phyloP scores from a whole-genome alignment of 2,329 filamentous ascomycete species.

The Penicillium verrucosum region DNA sequence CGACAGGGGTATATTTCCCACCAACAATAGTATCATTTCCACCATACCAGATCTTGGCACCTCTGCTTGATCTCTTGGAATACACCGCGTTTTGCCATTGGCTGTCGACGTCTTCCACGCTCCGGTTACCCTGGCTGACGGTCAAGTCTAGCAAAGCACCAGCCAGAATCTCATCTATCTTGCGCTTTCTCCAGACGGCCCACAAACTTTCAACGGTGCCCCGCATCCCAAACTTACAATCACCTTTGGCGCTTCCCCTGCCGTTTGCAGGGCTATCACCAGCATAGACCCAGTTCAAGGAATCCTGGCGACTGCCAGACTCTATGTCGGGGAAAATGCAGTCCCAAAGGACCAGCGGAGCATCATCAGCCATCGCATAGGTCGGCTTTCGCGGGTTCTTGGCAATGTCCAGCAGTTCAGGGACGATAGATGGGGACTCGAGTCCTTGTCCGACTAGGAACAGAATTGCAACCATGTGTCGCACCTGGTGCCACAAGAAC shows the following conservation, averaged over 20 bases:
- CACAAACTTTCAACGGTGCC: slow-evolving; percentile 74
- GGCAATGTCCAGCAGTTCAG: slow-evolving; percentile 68
- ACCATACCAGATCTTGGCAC: slow-evolving; percentile 58
- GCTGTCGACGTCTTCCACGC: slow-evolving; percentile 20
- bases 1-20: slow-evolving; percentile 57
- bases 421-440: slow-evolving; percentile 70
- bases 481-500: slow-evolving; percentile 97
- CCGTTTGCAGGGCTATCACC: slow-evolving; percentile 57
- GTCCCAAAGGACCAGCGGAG: slow-evolving; percentile 91
- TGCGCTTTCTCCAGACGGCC: slow-evolving; percentile 75
- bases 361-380: slow-evolving; percentile 88
- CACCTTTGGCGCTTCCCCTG: slow-evolving; percentile 45
- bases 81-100: slow-evolving; percentile 22
- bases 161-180: slow-evolving; percentile 86
- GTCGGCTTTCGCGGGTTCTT: slow-evolving; percentile 72
- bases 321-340: slow-evolving; percentile 72
- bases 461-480: slow-evolving; percentile 88
- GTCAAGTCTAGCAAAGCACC: slow-evolving; percentile 67
- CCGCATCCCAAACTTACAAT: slow-evolving; percentile 61
- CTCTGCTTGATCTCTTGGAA: slow-evolving; percentile 33
- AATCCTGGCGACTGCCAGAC: slow-evolving; percentile 53
- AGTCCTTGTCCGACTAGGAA: slow-evolving; percentile 89
- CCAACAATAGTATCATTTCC: slow-evolving; percentile 52
- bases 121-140: slow-evolving; percentile 43
- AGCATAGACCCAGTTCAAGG: slow-evolving; percentile 73